Percentiles rank a stretch among this genome's conserved stretches.
Conservation (phyloP, 2,329 filamentous ascomycete species). For the Phialocephala subalpina region DNA sequence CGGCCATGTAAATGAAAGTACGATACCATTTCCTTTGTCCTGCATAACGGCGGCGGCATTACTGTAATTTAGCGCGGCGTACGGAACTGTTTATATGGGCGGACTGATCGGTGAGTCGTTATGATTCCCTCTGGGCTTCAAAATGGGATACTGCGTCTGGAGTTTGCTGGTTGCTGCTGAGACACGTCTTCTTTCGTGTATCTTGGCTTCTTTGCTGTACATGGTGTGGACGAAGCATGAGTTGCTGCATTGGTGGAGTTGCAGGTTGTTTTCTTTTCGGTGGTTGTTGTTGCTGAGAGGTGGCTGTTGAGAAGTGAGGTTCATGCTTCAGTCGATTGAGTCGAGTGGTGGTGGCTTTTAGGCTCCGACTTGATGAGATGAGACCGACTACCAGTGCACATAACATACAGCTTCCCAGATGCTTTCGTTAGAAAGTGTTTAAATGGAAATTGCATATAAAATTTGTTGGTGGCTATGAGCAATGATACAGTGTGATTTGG, state of each 20-base stretch:
- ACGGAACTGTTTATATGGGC: neutral
- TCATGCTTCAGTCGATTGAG: neutral
- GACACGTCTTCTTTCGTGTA: neutral
- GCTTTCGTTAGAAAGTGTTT: neutral
- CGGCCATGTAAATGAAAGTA: slow-evolving; percentile 32
- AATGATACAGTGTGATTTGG: neutral
- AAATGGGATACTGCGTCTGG: neutral
- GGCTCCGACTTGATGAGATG: too few species aligned
- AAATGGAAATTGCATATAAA: neutral
- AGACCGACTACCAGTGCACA: neutral
- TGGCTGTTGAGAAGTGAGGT: neutral
- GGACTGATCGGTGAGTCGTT: neutral
- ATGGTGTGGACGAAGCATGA: neutral
- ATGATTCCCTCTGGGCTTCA: neutral
- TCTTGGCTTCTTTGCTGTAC: neutral
- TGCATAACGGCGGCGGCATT: slow-evolving; percentile 10
- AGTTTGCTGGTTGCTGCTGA: neutral
- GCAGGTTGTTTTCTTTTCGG: neutral
- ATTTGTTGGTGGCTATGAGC: neutral
- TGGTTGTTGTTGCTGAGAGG: neutral
- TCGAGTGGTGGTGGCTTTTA: too few species aligned
- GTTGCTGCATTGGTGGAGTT: neutral
- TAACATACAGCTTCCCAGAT: neutral
- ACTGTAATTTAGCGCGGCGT: slow-evolving; percentile 21
- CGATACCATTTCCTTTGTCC: neutral